phyloP scores from a whole-genome alignment of 108 stramenopile genomes.

The Cyclotella kingstonii region DNA sequence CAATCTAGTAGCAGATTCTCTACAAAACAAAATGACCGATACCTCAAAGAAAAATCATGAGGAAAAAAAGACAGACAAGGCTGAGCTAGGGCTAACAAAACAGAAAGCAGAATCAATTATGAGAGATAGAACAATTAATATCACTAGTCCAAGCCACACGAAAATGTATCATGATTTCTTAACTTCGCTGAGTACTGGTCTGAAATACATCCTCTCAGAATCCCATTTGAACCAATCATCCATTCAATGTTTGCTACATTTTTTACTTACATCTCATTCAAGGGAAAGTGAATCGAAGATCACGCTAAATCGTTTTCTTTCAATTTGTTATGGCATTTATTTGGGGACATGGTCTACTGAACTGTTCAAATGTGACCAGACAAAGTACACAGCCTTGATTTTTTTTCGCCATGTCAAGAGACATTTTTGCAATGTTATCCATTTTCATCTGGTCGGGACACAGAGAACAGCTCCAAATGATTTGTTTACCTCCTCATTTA shows the following conservation, averaged over 20 bases:
- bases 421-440: slow-evolving; percentile 1
- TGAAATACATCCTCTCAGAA: not conserved
- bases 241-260: slow-evolving; percentile 18
- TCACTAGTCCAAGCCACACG: slow-evolving; percentile 10
- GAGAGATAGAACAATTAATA: slow-evolving; percentile 11
- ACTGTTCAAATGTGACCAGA: slow-evolving; percentile 19
- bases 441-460: not conserved
- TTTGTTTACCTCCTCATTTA: not conserved
- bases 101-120: slow-evolving; percentile 1
- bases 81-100: slow-evolving; percentile 7
- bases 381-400: slow-evolving; percentile 1
- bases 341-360: slow-evolving; percentile 11
- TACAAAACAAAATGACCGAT: not conserved
- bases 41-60: slow-evolving; percentile 8
- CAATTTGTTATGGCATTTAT: slow-evolving; percentile 23
- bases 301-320: slow-evolving; percentile 1
- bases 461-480: not conserved
- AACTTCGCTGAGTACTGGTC: slow-evolving; percentile 5
- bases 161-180: slow-evolving; percentile 16
- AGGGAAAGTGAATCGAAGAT: slow-evolving; percentile 4
- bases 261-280: slow-evolving; percentile 4
- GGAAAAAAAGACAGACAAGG: not conserved
- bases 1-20: slow-evolving; percentile 7
- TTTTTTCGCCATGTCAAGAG: slow-evolving; percentile 17
- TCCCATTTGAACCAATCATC: slow-evolving; percentile 21